These are phyloP conservation scores for Plantago coronopus DNA, from an alignment of 305 asterid species.

Conservation along the genomic window DNA sequence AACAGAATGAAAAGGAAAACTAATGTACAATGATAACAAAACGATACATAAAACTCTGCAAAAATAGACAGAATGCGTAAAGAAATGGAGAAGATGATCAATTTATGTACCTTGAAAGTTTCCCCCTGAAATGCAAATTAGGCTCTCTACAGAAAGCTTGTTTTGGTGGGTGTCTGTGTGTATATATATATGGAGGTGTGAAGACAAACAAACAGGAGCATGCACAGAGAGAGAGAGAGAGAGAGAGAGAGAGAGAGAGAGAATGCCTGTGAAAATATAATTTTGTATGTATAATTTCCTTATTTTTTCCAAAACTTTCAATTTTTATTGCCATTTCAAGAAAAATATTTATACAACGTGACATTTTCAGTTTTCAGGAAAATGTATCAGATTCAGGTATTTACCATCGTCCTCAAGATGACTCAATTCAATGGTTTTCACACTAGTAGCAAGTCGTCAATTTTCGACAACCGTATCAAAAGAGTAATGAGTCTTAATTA, in stretches of 20 bases:
- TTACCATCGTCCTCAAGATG: no score
- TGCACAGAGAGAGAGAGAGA: slow-evolving; percentile 28
- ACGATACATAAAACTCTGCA: neutral
- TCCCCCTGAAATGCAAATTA: slow-evolving; percentile 12
- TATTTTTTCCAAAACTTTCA: neutral
- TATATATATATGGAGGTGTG: slow-evolving; percentile 13
- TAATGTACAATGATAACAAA: neutral
- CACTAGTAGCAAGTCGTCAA: no score
- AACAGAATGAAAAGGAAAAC: neutral
- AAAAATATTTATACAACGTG: no score
- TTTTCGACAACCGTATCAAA: no score
- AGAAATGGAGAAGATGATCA: slow-evolving; percentile 8
- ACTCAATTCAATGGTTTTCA: no score
- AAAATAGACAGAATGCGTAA: slow-evolving; percentile 2
- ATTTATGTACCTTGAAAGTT: slow-evolving; percentile 29
- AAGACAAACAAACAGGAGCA: slow-evolving; percentile 20
- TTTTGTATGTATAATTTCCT: slow-evolving; percentile 1
- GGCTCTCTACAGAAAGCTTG: slow-evolving; percentile 17
- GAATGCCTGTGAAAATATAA: neutral
- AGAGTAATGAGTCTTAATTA: no score
- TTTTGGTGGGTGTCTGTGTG: slow-evolving; percentile 3
- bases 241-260: slow-evolving; percentile 18
- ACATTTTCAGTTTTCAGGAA: no score
- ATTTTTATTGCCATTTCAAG: no score
- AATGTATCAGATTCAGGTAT: no score